Evolutionary conservation across 1,139 yeast genomes (phyloP), one percentile per base, ranked within the genome.

Genomic region (Insectozyma bohioensis): DNA sequence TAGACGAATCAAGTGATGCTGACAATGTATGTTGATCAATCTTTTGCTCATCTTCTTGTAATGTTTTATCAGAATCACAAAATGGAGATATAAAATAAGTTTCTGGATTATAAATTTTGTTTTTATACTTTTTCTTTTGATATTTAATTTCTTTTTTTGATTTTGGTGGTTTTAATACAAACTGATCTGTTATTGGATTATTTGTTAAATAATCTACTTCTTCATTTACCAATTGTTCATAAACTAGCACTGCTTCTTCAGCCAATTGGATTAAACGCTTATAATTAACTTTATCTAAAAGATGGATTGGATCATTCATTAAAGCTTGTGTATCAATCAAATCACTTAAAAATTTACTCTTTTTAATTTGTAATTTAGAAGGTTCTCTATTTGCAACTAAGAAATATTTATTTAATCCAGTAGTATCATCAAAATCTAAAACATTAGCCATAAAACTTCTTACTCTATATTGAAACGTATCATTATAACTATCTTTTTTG

Each of bases 401-500:
- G 40, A 66, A 67, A 42, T 63, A 64, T 45, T 66, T 67, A 44
- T 69, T 69, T 36, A 68, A 53, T 3, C 75, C 75, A 1, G 75
- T 69, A 40, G 66, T 67, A 40, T 69, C 75, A 33, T 67, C 74
- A 36, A 67, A 53, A 9, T 56, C 51, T 32, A 69, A 53, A 10
- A 67, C 39, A 24, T 52, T 54, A 10, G 69, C 52, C 22, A 67
- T 48, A 37, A 67, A 65, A 2, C 47, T 37, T 20, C 72, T 50
- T 3, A 68, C 66, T 24, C 73, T 48, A 26, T 54, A 56, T 31
- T 67, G 70, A 28, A 69, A 49, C 7, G 28, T 30, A 38, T 68
- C 75, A 37, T 64, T 67, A 43, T 62, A 65, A 0, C 66, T 51
- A 43, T 69, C 75, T 35, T 66, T 66, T 26, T 51, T 45, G 34